Conservation (phyloP, 2,329 filamentous ascomycete species). For the Ophiosphaerella herpotricha region DNA sequence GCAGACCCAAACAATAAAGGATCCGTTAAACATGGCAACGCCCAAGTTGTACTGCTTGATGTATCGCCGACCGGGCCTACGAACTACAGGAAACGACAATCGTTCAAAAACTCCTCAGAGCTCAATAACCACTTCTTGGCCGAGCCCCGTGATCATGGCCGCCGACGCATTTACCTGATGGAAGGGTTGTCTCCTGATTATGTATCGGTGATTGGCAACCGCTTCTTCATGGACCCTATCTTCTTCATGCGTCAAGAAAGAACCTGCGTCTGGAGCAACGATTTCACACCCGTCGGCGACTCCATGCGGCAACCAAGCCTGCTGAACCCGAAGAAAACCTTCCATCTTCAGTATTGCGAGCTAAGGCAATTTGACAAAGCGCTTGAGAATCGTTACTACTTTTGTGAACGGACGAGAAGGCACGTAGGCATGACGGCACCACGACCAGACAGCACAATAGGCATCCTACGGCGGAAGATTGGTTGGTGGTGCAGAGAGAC, state of each 20-base stretch:
- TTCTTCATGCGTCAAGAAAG: constrained; percentile 42
- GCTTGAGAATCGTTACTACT: constrained; percentile 29
- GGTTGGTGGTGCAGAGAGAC: constrained; percentile 36
- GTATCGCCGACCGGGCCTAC: constrained; percentile 11
- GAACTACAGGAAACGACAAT: constrained; percentile 15
- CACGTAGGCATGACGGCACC: constrained; percentile 42
- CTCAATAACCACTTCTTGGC: constrained; percentile 23
- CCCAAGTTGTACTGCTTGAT: constrained; percentile 34
- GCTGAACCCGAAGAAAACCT: constrained; percentile 29
- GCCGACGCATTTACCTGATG: constrained; percentile 39
- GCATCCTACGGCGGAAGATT: constrained; percentile 36
- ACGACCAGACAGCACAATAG: constrained; percentile 24
- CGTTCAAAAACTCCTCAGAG: constrained; percentile 18
- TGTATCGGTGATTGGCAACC: constrained; percentile 31
- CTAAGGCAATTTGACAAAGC: constrained; percentile 36
- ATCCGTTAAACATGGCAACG: constrained; percentile 23
- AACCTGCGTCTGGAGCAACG: constrained; percentile 42
- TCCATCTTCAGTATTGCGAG: constrained; percentile 42
- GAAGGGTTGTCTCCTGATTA: constrained; percentile 39
- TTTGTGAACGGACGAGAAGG: constrained; percentile 33
- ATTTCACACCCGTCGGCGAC: constrained; percentile 42
- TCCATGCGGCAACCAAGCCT: constrained; percentile 37
- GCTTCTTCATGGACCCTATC: constrained; percentile 41
- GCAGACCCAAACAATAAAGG: constrained; percentile 36
- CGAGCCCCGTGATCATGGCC: constrained; percentile 10